Conservation (phyloP, 257 asterid genomes). For the Eustoma russellianum region DNA sequence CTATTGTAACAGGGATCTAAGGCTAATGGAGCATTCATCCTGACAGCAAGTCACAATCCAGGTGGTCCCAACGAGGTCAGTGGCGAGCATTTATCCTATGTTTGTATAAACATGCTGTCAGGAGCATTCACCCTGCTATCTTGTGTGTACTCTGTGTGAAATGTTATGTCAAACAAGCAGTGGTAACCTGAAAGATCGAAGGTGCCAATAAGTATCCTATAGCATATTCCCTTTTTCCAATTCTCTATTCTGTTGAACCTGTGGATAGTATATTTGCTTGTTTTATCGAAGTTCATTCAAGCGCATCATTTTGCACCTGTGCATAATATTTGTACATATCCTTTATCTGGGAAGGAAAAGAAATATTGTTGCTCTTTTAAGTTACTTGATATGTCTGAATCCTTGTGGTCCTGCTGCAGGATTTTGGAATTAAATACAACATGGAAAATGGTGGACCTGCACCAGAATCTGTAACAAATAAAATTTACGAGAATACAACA, state of each 20-base stretch:
- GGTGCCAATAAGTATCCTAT: too few relatives aligned
- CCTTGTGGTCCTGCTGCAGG: constrained; percentile 30
- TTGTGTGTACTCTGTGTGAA: too few relatives aligned
- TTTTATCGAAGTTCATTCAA: too few relatives aligned
- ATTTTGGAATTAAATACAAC: constrained; percentile 96
- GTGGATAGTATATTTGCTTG: too few relatives aligned
- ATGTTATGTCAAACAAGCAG: too few relatives aligned
- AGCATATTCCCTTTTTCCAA: too few relatives aligned
- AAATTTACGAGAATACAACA: constrained; percentile 77
- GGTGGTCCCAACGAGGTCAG: constrained; percentile 94
- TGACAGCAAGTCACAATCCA: constrained; percentile 99
- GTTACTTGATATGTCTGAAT: background rate
- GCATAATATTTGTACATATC: background rate
- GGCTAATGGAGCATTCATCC: constrained; percentile 86
- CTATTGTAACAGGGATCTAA: constrained; percentile 64
- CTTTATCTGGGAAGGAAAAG: background rate
- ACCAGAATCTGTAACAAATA: constrained; percentile 86
- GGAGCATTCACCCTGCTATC: too few relatives aligned
- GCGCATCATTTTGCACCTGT: background rate
- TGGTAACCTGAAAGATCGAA: too few relatives aligned
- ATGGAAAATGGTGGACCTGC: constrained; percentile 99
- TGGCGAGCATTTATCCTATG: background rate
- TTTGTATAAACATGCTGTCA: too few relatives aligned
- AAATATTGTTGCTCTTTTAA: background rate
- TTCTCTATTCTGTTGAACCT: too few relatives aligned